phyloP scores from a whole-genome alignment of 2,329 filamentous ascomycete genomes.

The Phialophora chinensis region DNA sequence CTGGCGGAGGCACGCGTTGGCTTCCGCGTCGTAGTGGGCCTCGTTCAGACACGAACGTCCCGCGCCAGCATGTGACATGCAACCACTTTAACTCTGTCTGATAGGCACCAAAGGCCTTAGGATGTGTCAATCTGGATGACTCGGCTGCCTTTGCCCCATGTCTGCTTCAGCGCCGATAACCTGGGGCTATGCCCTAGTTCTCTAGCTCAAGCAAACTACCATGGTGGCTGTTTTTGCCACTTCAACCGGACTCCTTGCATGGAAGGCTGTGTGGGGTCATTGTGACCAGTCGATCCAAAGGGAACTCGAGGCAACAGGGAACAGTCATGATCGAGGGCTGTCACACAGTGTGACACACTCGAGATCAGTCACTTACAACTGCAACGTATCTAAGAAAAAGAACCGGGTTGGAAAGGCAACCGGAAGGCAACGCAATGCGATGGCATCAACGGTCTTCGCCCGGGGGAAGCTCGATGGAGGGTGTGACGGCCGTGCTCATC shows the following conservation, averaged over 20 bases:
- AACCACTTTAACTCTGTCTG: constrained; percentile 24
- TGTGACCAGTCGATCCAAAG: background rate
- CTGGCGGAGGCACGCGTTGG: constrained; percentile 16
- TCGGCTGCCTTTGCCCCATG: constrained; percentile 16
- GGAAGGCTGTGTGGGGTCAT: background rate
- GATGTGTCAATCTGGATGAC: constrained; percentile 23
- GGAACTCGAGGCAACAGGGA: constrained; percentile 3
- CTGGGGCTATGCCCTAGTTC: constrained; percentile 20
- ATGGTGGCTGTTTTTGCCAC: constrained; percentile 26
- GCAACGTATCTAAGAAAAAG: constrained; percentile 10
- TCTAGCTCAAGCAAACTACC: constrained; percentile 28
- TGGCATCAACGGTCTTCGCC: constrained; percentile 3
- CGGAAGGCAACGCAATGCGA: constrained; percentile 4
- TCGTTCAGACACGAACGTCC: constrained; percentile 6
- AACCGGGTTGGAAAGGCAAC: constrained; percentile 12
- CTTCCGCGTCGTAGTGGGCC: constrained; percentile 22
- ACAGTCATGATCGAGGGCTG: constrained; percentile 10
- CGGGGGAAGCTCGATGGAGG: constrained; percentile 9
- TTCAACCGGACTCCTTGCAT: constrained; percentile 11
- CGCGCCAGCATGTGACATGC: constrained; percentile 34
- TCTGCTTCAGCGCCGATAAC: constrained; percentile 21
- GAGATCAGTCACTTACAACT: background rate
- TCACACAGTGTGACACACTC: background rate
- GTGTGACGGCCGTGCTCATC: constrained; percentile 19
- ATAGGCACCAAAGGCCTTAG: constrained; percentile 14